Percentiles rank a stretch among this genome's conserved stretches.
These are phyloP conservation scores for Davidsoniella eucalypti DNA, from an alignment of 2,329 filamentous ascomycete species.

Conservation along the genomic window DNA sequence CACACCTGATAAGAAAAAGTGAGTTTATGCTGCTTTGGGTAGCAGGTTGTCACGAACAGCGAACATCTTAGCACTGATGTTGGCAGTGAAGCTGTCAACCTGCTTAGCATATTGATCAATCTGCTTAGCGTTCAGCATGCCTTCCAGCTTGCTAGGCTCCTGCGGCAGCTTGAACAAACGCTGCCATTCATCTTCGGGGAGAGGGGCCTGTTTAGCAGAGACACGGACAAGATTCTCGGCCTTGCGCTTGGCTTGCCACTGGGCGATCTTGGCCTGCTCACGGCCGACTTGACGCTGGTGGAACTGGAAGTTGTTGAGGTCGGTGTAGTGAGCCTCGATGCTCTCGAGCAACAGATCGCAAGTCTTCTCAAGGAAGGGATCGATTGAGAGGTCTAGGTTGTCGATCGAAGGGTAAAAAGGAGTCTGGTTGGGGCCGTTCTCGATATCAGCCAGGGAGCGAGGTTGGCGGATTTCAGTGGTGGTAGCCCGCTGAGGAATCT, in stretches of 20 bases:
- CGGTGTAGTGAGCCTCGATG: constrained; percentile 95
- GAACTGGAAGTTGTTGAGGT: constrained; percentile 96
- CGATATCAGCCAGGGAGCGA: constrained; percentile 61
- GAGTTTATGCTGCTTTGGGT: constrained; percentile 27
- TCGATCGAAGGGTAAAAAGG: constrained; percentile 81
- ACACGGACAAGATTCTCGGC: constrained; percentile 77
- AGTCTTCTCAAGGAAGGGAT: constrained; percentile 96
- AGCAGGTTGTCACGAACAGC: constrained; percentile 61
- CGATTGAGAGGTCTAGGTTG: constrained; percentile 78
- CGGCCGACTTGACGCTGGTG: constrained; percentile 87
- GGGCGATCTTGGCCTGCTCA: constrained; percentile 90
- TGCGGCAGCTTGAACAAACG: constrained; percentile 93
- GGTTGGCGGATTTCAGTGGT: constrained; percentile 49
- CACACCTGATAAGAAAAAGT: neutral
- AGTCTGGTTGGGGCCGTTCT: constrained; percentile 41
- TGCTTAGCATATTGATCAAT: constrained; percentile 97
- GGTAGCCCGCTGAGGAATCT: constrained; percentile 55
- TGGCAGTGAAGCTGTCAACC: constrained; percentile 88
- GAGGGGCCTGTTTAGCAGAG: constrained; percentile 70
- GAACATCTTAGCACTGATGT: constrained; percentile 94
- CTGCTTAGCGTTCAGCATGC: constrained; percentile 86
- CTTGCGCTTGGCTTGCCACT: constrained; percentile 95
- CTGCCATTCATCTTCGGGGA: constrained; percentile 97
- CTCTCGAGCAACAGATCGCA: constrained; percentile 90
- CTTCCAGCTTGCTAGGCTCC: constrained; percentile 84